phyloP scores from a whole-genome alignment of 2,329 filamentous ascomycete genomes.

The Ambrosiella xylebori region DNA sequence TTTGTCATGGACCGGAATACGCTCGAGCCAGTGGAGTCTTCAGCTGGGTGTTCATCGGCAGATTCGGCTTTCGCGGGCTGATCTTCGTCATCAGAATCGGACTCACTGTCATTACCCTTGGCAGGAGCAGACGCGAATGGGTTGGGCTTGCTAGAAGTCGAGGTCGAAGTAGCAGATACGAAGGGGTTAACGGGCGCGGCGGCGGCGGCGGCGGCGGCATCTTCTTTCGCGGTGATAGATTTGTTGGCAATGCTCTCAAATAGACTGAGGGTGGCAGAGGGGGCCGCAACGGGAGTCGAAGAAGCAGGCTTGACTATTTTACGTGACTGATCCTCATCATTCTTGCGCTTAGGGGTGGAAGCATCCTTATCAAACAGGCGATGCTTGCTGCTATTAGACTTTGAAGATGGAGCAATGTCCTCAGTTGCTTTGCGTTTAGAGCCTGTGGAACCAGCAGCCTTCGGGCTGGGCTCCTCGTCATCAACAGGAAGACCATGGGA shows the following conservation, averaged over 20 bases:
- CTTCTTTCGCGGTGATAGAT: neutral
- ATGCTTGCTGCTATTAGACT: slow-evolving; percentile 27
- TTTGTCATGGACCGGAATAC: slow-evolving; percentile 39
- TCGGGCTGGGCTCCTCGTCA: slow-evolving; percentile 17
- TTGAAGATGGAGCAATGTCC: slow-evolving; percentile 22
- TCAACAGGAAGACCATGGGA: slow-evolving; percentile 35
- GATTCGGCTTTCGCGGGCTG: slow-evolving; percentile 14
- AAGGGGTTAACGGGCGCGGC: slow-evolving; percentile 35
- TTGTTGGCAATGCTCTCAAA: slow-evolving; percentile 36
- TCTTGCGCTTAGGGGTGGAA: slow-evolving; percentile 17
- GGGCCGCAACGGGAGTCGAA: slow-evolving; percentile 30
- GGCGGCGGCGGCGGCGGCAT: slow-evolving; percentile 16
- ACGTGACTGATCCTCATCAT: slow-evolving; percentile 31
- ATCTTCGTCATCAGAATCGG: slow-evolving; percentile 28
- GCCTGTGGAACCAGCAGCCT: slow-evolving; percentile 20
- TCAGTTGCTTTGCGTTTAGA: slow-evolving; percentile 41
- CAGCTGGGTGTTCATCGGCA: neutral
- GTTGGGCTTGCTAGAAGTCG: neutral
- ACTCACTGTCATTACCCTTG: slow-evolving; percentile 32
- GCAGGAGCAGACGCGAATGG: slow-evolving; percentile 23
- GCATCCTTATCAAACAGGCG: slow-evolving; percentile 25
- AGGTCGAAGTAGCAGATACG: slow-evolving; percentile 22
- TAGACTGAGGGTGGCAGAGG: slow-evolving; percentile 37
- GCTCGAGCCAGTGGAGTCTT: slow-evolving; percentile 19
- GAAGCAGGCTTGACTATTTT: slow-evolving; percentile 33